phyloP scores from a whole-genome alignment of 257 asterid species.

The Leptodermis oblonga region DNA sequence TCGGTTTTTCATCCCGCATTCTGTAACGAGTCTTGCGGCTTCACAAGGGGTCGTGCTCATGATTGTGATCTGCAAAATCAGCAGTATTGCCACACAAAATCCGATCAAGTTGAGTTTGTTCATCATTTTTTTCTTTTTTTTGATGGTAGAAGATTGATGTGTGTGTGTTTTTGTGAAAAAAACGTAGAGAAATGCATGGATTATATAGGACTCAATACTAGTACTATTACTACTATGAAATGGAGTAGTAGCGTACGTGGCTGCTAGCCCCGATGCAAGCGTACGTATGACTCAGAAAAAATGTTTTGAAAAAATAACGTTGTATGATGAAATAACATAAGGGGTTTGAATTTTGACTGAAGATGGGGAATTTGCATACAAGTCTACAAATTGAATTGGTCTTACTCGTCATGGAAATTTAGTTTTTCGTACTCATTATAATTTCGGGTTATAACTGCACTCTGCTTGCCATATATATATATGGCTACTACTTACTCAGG shows the following conservation, averaged over 20 bases:
- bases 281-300: background rate
- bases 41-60: slow-evolving; percentile 9
- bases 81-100: background rate
- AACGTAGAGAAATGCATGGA: background rate
- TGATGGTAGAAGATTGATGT: background rate
- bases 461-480: too few relatives aligned
- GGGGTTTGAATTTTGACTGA: background rate
- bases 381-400: background rate
- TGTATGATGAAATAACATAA: background rate
- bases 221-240: too few relatives aligned
- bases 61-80: slow-evolving; percentile 14
- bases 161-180: background rate
- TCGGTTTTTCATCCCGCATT: background rate
- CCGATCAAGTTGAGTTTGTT: background rate
- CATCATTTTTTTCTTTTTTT: background rate
- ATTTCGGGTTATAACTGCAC: background rate
- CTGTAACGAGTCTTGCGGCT: slow-evolving; percentile 7
- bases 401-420: background rate
- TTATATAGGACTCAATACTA: background rate
- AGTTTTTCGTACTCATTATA: too few relatives aligned
- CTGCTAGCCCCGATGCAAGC: background rate
- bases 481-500: too few relatives aligned
- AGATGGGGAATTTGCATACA: background rate
- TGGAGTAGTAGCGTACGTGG: too few relatives aligned
- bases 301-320: background rate